Conservation (phyloP, 805 yeast species). For the Saccharomycopsis fibuligera region DNA sequence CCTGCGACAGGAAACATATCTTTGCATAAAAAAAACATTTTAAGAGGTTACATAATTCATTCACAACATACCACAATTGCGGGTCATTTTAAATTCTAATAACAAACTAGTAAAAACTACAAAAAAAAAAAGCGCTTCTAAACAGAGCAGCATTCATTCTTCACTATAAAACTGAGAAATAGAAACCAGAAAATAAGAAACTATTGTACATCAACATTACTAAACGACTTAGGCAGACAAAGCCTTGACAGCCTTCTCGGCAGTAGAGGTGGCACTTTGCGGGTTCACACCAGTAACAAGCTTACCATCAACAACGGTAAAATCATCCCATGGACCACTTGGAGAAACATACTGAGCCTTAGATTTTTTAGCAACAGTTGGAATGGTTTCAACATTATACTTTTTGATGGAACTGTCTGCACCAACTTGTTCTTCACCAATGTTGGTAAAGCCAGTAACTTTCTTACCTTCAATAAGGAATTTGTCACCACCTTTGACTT, state of each 20-base stretch:
- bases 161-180: too few species aligned
- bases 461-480: slow-evolving; percentile 44
- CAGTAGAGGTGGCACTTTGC: slow-evolving; percentile 45
- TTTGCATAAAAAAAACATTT: too few species aligned
- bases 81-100: too few species aligned
- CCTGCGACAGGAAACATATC: too few species aligned
- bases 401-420: slow-evolving; percentile 25
- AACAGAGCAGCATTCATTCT: too few species aligned
- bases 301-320: slow-evolving; percentile 47
- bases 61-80: too few species aligned
- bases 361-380: slow-evolving; percentile 28
- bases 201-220: too few species aligned
- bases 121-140: too few species aligned
- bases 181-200: too few species aligned
- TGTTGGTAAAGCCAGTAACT: slow-evolving; percentile 55
- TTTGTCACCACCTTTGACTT: slow-evolving; percentile 36
- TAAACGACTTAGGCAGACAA: too few species aligned
- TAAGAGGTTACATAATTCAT: too few species aligned
- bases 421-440: slow-evolving; percentile 39
- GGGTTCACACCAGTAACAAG: slow-evolving; percentile 66
- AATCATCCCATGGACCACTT: slow-evolving; percentile 34
- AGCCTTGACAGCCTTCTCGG: slow-evolving; percentile 33
- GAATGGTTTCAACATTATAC: slow-evolving; percentile 30
- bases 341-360: slow-evolving; percentile 38
- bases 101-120: too few species aligned